Evolutionary conservation across 2,329 filamentous ascomycete genomes (phyloP), one percentile per base, ranked within the genome.

Genomic region (Volutella citrinella): DNA sequence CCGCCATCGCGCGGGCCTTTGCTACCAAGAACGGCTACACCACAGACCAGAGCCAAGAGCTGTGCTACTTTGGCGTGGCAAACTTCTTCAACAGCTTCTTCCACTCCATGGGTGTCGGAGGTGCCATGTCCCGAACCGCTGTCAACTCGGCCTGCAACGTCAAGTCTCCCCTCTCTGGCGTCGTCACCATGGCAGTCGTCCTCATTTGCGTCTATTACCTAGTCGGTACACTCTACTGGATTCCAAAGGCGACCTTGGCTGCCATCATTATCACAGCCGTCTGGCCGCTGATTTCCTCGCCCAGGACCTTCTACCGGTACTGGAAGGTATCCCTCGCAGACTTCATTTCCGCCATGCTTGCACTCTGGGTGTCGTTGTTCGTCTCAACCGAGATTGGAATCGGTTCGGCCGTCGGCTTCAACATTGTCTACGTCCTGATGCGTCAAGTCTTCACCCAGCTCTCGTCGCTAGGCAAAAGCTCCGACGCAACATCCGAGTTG

Each of bases 231-330:
- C 65, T 84, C 0, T 82, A 78, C 58, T 84, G 78, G 76, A 78
- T 84, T n/a, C 80, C 80, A 2, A 80, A 81, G 46, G 69, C 79
- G 0, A 80, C 76, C 0, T 65, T 84, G 2, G 72, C 80, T 1
- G 80, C 78, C 4, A 81, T 84, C 40, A 82, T 84, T 43, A 81
- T 83, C 45, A 78, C 74, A 39, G 79, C 79, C 6, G 77, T 83
- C 1, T 74, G 74, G 58, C 76, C 78, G 23, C 64, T 83, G 7
- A 76, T 83, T 27, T 73, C 74, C 0, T 69, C 76, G 0, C 70
- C 78, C 0, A 70, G 65, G 4, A 66, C 74, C 9, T 82, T 83
- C 51, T 80, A 80, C 55, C 64, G 66, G 11, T 82, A 78, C 59
- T 84, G 78, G 76, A 74, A 74, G 43, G 76, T 77, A 3, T 82